Percentiles rank a stretch among this genome's conserved stretches.
Evolutionary conservation across 495 filamentous ascomycete genomes (phyloP).

Genomic region (Amphirosellinia nigrospora): DNA sequence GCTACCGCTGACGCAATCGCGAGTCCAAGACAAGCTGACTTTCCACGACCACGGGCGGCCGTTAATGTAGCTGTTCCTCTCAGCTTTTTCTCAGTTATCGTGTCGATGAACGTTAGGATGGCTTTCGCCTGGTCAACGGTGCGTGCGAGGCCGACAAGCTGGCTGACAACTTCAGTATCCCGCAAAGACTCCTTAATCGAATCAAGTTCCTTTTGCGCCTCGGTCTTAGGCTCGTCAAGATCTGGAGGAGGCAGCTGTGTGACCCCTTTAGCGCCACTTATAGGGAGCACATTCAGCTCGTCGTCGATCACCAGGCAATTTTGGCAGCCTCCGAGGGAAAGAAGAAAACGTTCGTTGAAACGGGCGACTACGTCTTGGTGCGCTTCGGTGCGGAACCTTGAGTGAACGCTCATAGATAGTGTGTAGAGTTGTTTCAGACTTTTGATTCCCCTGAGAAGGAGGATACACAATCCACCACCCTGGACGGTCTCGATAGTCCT

Average conservation of each 20-base stretch:
- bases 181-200: conserved; percentile 85
- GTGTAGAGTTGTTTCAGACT: conserved; percentile 98
- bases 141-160: conserved; percentile 80
- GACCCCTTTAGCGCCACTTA: conserved; percentile 94
- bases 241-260: conserved; percentile 77
- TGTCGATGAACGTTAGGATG: conserved; percentile 91
- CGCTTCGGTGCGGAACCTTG: conserved; percentile 94
- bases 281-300: conserved; percentile 95
- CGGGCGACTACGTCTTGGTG: conserved; percentile 93
- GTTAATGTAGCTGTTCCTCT: conserved; percentile 92
- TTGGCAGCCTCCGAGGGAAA: conserved; percentile 93
- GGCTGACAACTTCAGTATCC: conserved; percentile 85
- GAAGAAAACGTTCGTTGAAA: conserved; percentile 97
- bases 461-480: conserved; percentile 88
- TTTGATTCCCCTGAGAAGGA: conserved; percentile 94
- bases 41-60: conserved; percentile 93
- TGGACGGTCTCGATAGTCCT: conserved; percentile 97
- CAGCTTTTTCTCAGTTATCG: conserved; percentile 94
- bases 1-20: conserved; percentile 93
- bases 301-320: conserved; percentile 96
- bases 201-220: conserved; percentile 77
- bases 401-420: conserved; percentile 96
- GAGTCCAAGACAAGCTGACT: conserved; percentile 88
- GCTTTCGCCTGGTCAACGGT: conserved; percentile 97
- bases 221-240: conserved; percentile 67